Conservation (phyloP, 169 alveolate species). For the Amoebophrya sp. region DNA sequence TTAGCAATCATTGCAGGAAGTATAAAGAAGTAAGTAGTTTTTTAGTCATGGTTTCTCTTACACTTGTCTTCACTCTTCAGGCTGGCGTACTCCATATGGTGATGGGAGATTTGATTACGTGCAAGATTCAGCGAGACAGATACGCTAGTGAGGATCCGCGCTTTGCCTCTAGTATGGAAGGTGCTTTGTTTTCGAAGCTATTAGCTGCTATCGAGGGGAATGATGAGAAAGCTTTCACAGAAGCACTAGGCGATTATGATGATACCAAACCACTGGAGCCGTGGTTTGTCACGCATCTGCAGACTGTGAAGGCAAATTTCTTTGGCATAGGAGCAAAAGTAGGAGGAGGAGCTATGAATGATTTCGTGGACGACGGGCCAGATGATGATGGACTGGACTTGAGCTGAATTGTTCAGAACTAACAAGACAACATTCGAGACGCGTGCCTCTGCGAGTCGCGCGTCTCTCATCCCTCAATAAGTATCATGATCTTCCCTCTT, state of each 20-base stretch:
- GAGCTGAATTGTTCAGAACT: not conserved
- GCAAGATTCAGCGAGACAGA: not conserved
- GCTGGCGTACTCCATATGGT: slow-evolving; percentile 12
- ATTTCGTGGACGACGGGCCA: not conserved
- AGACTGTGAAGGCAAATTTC: not conserved
- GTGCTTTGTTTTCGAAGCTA: not conserved
- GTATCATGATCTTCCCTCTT: too few relatives aligned
- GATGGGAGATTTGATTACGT: not conserved
- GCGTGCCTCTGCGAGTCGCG: not conserved
- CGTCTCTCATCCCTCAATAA: too few relatives aligned
- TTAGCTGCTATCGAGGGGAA: not conserved
- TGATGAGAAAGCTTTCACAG: not conserved
- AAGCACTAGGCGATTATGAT: not conserved
- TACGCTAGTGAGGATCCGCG: not conserved
- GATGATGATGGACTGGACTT: not conserved
- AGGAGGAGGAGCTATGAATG: not conserved
- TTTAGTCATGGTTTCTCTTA: not conserved
- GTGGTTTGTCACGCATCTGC: not conserved
- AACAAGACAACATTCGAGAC: not conserved
- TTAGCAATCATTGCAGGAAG: not conserved
- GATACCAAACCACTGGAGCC: slow-evolving; percentile 22
- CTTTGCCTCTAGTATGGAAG: not conserved
- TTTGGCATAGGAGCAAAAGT: not conserved
- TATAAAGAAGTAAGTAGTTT: too few relatives aligned
- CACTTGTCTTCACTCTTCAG: too few relatives aligned